Base-by-base conservation (phyloP, 768 basidiomycete species). In the Psilocybe tampanensis region DNA sequence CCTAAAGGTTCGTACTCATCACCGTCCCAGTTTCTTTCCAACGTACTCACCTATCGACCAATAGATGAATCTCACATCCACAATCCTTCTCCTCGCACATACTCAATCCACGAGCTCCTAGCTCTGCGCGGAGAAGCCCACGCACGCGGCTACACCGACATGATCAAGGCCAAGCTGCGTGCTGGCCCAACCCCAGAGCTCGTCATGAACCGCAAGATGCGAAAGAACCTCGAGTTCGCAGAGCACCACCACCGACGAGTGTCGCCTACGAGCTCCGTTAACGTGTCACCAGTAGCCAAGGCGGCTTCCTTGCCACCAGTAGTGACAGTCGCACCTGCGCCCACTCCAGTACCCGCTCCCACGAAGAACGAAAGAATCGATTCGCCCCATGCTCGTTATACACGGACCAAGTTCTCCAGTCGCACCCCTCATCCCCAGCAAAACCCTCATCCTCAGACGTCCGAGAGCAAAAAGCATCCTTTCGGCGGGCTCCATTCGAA, bases 171-270 rank as follows among this genome's bases (percentile, higher is more conserved):
- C 22, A 63, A 61, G 43, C 62, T 70, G 32, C 63, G 64, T 17
- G 55, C 50, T 11, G 39, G 47, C 2, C 47, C 60, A 1, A 64
- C 63, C 58, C 70, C 70, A 1, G 70, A 73, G 52, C 61, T 72
- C 13, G 64, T 71, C 22, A 71, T 73, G 68, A 72, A 67, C 48
- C 61, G 70, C 39, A 69, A 68, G 47, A 69, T 70, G 63, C 64
- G 67, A 48, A 73, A 73, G 66, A 64, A 60, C 22, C 47, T 68
- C 34, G 64, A 72, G 56, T 72, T 64, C 49, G 58, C 52, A n/a
- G 57, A 60, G 24, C 53, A 60, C 33, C 56, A 61, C 19, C 54
- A 33, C 13, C 11, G 29, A 33, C 21, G 24, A 18, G 56, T 42
- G 36, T 32, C 55, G 34, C 12, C 61, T 56, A 29, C 29, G 29